Conservation (phyloP, 495 filamentous ascomycete genomes). For the Clohesyomyces aquaticus region DNA sequence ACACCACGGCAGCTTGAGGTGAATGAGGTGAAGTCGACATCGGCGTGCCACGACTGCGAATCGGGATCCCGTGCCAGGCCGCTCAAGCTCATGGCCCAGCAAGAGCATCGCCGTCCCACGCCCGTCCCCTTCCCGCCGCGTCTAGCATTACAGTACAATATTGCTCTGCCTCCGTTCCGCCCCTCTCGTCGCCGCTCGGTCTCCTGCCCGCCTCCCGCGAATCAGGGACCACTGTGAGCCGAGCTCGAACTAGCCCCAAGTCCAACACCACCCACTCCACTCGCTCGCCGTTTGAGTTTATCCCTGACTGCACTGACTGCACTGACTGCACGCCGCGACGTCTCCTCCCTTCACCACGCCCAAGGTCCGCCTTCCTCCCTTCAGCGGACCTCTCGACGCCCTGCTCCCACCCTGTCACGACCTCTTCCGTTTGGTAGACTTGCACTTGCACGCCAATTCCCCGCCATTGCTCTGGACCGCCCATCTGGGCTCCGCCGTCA, state of each 20-base stretch:
- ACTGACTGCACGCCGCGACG: no score
- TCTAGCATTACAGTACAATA: no score
- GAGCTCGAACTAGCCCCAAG: constrained; percentile 12
- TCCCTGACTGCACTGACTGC: constrained; percentile 15
- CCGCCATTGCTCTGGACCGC: constrained; percentile 7
- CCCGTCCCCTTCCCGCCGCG: no score
- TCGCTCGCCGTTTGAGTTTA: constrained; percentile 24
- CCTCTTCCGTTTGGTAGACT: not conserved
- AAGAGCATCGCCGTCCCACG: no score
- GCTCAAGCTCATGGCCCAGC: no score
- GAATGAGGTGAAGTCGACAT: not conserved
- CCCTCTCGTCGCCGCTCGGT: not conserved
- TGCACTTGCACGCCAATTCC: constrained; percentile 2
- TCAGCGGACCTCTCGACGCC: not conserved
- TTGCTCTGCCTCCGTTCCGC: not conserved
- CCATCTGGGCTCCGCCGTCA: not conserved
- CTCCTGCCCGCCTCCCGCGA: constrained; percentile 4
- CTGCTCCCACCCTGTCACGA: not conserved
- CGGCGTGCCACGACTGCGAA: not conserved
- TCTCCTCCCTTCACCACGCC: not conserved
- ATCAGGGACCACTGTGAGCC: constrained; percentile 12
- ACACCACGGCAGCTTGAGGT: not conserved
- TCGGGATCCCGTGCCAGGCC: no score
- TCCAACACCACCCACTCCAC: constrained; percentile 16
- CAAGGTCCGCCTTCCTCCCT: constrained; percentile 4